Evolutionary conservation across 2,329 filamentous ascomycete genomes (phyloP), one percentile per base, ranked within the genome.

Genomic region (Lomentospora prolificans): DNA sequence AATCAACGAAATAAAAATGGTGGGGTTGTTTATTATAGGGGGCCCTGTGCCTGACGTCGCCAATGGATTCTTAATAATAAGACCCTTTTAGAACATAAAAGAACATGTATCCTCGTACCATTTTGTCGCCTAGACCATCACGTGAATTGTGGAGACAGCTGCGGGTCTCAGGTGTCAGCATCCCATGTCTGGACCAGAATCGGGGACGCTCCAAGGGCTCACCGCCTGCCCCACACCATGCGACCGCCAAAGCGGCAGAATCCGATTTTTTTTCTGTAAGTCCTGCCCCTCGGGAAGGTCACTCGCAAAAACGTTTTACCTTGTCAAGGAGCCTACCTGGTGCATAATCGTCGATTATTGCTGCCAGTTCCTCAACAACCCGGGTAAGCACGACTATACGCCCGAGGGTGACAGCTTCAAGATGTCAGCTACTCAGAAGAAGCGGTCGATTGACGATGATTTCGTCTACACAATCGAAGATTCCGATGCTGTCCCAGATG

Each of bases 391-490:
- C 10, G 24, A 22, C 12, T 17, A 25, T 46, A 56, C 52, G 22
- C 33, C 51, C 54, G 54, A 19, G 25, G n/a, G 17, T 10, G 31
- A 36, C 36, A 55, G 22, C 28, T 7, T 48, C 60, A 70, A 61
- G 50, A 78, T 79, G 76, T 72, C 75, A 50, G 73, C 74, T 57
- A 68, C 69, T 46, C 69, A 72, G 24, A 80, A 80, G 60, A 72
- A 77, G 60, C 78, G 78, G 61, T 67, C 71, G 10, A 65, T 70
- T 50, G 72, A 75, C 56, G 79, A 82, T 62, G 80, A 83, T 57
- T 83, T 84, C 58, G 72, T 84, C 59, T 75, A 75, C 60, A 84
- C 80, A 12, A 74, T 84, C 55, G 81, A 79, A 53, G 81, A 84
- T 63, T 77, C 78, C 58, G 80, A 82, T 39, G 75, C 77, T 14